Base-by-base conservation (phyloP, 495 filamentous ascomycete species). In the Jackrogersella minutella region DNA sequence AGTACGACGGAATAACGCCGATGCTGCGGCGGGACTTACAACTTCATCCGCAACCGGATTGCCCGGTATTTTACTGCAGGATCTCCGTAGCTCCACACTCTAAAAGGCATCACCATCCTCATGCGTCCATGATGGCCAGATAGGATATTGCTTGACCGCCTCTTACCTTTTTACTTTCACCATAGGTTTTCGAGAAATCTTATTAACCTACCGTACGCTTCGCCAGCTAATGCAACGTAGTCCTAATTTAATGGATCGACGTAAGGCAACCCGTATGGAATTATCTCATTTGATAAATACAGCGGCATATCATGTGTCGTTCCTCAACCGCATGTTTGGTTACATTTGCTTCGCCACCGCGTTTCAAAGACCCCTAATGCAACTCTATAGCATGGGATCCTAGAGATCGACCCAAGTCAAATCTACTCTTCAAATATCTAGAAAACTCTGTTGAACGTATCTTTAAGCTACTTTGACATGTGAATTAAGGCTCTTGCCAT, bases 21-120 rank as follows among this genome's bases (percentile, higher is more conserved):
- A 56, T 34, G 26, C 22, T 40, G 14, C 41, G 41, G 66, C 60
- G 47, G 49, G 49, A 55, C 26, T 40, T 24, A 37, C 36, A 36
- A 62, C 64, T 16, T 60, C 66, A 47, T 33, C 60, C 61, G 51
- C 44, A 58, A 51, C 53, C 47, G 43, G 31, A 39, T n/a, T n/a
- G 41, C 33, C 30, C 47, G 47, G 19, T 40, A 22, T 22, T 40
- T 13, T 1, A 26, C 40, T 36, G 46, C 24, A 57, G 30, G 43
- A 58, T 51, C 52, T 62, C 64, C 44, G 64, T 51, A 46, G 7
- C 26, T 47, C 46, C 47, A 36, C 53, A 14, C 14, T 33, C 4
- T 22, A 2, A 34, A 34, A 8, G 16, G 33, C 9, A 40, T 31
- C 22, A 8, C 8, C 24, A 24, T 47, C 31, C 34, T 31, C 40